Percentiles rank a stretch among this genome's conserved stretches.
Evolutionary conservation across 345 rosid species (phyloP).

Genomic region (Lepidium africanum): DNA sequence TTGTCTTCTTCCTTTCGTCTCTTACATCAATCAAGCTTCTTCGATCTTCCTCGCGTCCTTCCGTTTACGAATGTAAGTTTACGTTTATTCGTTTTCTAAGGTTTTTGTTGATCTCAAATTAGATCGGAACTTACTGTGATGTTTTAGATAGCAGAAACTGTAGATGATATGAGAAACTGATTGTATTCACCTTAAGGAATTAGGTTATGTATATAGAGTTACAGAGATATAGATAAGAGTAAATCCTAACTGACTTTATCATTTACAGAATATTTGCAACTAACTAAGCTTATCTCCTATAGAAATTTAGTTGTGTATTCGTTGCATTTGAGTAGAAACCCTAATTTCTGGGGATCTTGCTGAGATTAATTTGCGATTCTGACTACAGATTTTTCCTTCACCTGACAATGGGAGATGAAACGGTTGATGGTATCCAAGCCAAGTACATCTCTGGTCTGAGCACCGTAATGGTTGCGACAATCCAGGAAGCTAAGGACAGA

Average conservation of each 20-base stretch:
- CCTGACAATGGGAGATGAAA: slow-evolving; percentile 27
- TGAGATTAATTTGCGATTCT: not conserved
- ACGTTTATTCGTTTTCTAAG: not conserved
- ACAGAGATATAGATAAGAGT: no score
- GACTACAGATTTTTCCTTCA: not conserved
- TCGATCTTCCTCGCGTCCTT: not conserved
- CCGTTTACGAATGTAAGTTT: slow-evolving; percentile 2
- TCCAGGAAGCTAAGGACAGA: slow-evolving; percentile 83
- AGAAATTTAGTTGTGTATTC: not conserved
- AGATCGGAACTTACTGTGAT: not conserved
- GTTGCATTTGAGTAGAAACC: not conserved
- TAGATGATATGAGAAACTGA: no score
- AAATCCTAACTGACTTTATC: no score
- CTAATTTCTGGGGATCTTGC: not conserved
- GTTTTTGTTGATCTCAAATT: not conserved
- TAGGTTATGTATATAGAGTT: no score
- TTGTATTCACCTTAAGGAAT: no score
- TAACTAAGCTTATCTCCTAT: no score
- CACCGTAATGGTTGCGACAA: slow-evolving; percentile 71
- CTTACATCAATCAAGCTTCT: not conserved
- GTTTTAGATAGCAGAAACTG: no score
- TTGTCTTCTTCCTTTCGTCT: not conserved
- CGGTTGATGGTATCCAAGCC: slow-evolving; percentile 37
- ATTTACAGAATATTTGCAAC: no score
- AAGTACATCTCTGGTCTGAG: slow-evolving; percentile 61